Conservation (phyloP, 2,329 filamentous ascomycete genomes). For the Diplodia sapinea region DNA sequence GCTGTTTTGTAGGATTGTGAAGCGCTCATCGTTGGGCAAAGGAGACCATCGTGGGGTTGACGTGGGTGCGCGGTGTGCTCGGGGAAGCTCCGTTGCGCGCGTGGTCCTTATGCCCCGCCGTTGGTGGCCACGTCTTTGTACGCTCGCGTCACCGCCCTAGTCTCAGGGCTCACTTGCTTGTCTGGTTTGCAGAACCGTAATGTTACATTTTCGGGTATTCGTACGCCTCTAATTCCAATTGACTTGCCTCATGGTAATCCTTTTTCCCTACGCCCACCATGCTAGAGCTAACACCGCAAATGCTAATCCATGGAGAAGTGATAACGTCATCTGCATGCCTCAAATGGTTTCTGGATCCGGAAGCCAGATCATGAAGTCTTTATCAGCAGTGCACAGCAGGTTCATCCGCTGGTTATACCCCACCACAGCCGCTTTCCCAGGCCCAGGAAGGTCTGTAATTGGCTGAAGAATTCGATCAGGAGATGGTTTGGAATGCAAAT, state of each 20-base stretch:
- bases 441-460: constrained; percentile 66
- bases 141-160: not conserved
- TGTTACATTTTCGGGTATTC: constrained; percentile 19
- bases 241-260: not conserved
- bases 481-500: constrained; percentile 64
- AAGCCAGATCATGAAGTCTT: constrained; percentile 65
- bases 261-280: constrained; percentile 10
- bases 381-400: constrained; percentile 87
- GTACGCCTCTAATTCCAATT: constrained; percentile 7
- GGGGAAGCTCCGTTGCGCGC: constrained; percentile 15
- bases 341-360: constrained; percentile 49
- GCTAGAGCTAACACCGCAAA: constrained; percentile 1
- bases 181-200: not conserved
- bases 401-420: constrained; percentile 92
- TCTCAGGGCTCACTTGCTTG: not conserved
- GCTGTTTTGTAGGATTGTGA: constrained; percentile 28
- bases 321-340: not conserved
- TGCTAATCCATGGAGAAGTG: not conserved
- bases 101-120: constrained; percentile 6
- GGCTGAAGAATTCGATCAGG: constrained; percentile 68
- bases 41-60: constrained; percentile 25
- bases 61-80: constrained; percentile 21
- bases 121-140: constrained; percentile 11
- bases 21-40: constrained; percentile 29
- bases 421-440: constrained; percentile 72